Percentiles rank a stretch among this genome's conserved stretches.
Evolutionary conservation across 2,329 filamentous ascomycete species (phyloP).

Genomic region (Pseudogymnoascus sp.): DNA sequence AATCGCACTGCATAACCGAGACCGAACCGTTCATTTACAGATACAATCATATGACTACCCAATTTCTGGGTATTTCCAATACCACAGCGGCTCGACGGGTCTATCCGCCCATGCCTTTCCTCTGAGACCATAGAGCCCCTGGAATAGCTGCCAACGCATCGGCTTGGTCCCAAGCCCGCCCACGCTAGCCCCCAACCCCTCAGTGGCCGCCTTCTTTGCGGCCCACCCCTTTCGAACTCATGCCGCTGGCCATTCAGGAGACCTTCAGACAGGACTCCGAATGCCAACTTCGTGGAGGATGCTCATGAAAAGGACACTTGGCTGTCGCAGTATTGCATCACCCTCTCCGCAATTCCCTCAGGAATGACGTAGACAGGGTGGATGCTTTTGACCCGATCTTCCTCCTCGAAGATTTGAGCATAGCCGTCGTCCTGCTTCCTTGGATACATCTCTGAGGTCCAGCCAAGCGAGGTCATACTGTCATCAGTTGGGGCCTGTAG

Average conservation of each 20-base stretch:
- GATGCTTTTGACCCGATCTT: constrained; percentile 59
- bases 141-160: constrained; percentile 4
- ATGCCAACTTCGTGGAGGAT: neutral
- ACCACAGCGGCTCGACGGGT: constrained; percentile 7
- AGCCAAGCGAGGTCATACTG: constrained; percentile 28
- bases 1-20: neutral
- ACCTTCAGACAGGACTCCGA: neutral
- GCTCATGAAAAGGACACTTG: constrained; percentile 22
- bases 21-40: neutral
- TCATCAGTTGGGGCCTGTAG: constrained; percentile 28
- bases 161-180: neutral
- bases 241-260: neutral
- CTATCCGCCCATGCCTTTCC: neutral
- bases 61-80: constrained; percentile 7
- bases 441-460: constrained; percentile 35
- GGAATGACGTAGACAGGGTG: constrained; percentile 86
- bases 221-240: constrained; percentile 2
- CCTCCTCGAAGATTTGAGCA: constrained; percentile 58
- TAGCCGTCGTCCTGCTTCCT: constrained; percentile 31
- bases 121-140: constrained; percentile 2
- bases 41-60: constrained; percentile 7
- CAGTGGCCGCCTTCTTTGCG: constrained; percentile 5
- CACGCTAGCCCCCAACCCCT: constrained; percentile 1
- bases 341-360: constrained; percentile 37
- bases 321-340: constrained; percentile 23